These are phyloP conservation scores for Calvatia gigantea DNA, from an alignment of 768 basidiomycete genomes.

Conservation along the genomic window DNA sequence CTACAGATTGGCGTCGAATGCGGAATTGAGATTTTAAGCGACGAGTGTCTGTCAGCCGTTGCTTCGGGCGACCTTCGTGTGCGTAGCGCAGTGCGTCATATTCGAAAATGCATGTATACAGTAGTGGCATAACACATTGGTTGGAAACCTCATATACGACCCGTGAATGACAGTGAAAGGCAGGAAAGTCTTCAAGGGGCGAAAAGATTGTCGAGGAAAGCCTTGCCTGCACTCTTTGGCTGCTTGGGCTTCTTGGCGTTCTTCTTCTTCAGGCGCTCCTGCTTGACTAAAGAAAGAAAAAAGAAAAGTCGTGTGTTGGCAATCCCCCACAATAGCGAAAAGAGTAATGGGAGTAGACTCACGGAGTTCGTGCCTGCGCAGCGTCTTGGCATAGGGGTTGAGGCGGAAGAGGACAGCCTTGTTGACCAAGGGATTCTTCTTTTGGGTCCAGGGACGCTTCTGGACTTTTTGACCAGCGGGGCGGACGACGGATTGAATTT, in stretches of 20 bases:
- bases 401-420: slow-evolving; percentile 93
- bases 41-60: not conserved
- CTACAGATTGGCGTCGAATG: too few relatives aligned
- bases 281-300: slow-evolving; percentile 53
- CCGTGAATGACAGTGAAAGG: not conserved
- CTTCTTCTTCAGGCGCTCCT: slow-evolving; percentile 70
- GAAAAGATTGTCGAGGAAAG: slow-evolving; percentile 81
- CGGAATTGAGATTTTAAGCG: too few relatives aligned
- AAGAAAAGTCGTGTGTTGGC: not conserved
- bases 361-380: slow-evolving; percentile 88
- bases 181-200: slow-evolving; percentile 57
- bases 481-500: slow-evolving; percentile 96
- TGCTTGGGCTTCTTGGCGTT: slow-evolving; percentile 63
- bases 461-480: slow-evolving; percentile 79
- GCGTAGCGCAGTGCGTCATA: not conserved
- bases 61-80: not conserved
- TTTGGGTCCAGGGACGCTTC: slow-evolving; percentile 97
- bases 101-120: slow-evolving; percentile 1
- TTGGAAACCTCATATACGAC: slow-evolving; percentile 9
- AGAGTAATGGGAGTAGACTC: slow-evolving; percentile 31
- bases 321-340: not conserved
- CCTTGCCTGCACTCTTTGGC: slow-evolving; percentile 64
- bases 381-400: slow-evolving; percentile 97
- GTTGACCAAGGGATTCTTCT: slow-evolving; percentile 98
- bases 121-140: not conserved